Conservation (phyloP, 2,329 filamentous ascomycete species). For the Chaetoscypha palmicola region DNA sequence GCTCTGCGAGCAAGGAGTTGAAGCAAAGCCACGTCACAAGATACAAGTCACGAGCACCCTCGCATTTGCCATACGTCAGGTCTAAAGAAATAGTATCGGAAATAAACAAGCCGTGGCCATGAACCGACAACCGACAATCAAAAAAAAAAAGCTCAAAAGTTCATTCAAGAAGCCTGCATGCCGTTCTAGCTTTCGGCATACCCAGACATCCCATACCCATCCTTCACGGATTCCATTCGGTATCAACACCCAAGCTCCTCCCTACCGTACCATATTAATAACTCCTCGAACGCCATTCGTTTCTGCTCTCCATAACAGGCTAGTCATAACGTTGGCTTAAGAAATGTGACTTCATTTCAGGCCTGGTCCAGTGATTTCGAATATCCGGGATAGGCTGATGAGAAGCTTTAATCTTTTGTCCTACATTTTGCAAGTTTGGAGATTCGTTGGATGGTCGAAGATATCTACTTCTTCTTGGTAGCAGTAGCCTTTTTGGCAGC, state of each 20-base stretch:
- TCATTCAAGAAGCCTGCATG: slow-evolving; percentile 1
- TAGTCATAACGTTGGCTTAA: too few relatives aligned
- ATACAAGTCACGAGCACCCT: too few relatives aligned
- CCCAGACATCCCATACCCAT: too few relatives aligned
- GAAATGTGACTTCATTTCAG: too few relatives aligned
- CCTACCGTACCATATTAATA: not conserved
- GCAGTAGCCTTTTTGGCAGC: slow-evolving; percentile 14
- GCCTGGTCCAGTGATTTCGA: too few relatives aligned
- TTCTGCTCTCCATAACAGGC: not conserved
- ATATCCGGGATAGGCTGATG: too few relatives aligned
- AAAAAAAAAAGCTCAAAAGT: not conserved
- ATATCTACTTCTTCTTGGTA: slow-evolving; percentile 24
- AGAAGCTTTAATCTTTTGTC: not conserved
- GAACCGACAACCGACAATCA: too few relatives aligned
- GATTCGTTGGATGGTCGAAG: slow-evolving; percentile 12
- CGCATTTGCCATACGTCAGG: too few relatives aligned
- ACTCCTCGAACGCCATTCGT: slow-evolving; percentile 1
- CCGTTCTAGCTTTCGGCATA: not conserved
- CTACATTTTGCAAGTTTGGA: slow-evolving; percentile 2
- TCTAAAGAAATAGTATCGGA: too few relatives aligned
- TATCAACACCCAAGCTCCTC: not conserved
- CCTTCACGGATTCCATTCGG: not conserved
- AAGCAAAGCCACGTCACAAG: too few relatives aligned
- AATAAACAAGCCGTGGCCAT: not conserved
- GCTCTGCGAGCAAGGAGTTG: too few relatives aligned